Evolutionary conservation across 2,329 filamentous ascomycete genomes (phyloP).

Genomic region (Byssochlamys sp.): DNA sequence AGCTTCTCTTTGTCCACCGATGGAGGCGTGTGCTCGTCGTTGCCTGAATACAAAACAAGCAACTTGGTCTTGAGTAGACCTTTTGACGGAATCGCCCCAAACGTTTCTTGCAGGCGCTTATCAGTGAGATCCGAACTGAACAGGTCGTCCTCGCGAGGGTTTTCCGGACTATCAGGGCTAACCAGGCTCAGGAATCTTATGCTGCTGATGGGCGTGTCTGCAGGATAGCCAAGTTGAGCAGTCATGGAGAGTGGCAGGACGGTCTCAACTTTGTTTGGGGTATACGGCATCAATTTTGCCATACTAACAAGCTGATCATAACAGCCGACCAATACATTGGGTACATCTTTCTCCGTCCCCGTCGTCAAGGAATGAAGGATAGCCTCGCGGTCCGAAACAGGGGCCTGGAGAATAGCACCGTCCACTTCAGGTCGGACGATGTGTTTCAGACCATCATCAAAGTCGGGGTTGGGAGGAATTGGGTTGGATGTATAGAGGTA

Average conservation of each 20-base stretch:
- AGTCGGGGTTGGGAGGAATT: conserved; percentile 17
- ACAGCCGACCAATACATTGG: conserved; percentile 10
- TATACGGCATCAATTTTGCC: conserved; percentile 17
- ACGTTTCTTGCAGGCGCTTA: conserved; percentile 51
- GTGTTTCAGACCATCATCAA: conserved; percentile 18
- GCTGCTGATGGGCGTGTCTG: conserved; percentile 43
- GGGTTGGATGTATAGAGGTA: conserved; percentile 45
- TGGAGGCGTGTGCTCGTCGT: conserved; percentile 36
- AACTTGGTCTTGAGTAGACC: conserved; percentile 31
- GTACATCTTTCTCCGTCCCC: conserved; percentile 6
- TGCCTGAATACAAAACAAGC: conserved; percentile 38
- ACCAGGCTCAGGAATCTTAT: conserved; percentile 50
- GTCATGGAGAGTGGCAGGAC: conserved; percentile 28
- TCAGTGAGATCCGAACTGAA: conserved; percentile 71
- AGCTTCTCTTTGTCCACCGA: conserved; percentile 38
- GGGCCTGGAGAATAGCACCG: conserved; percentile 69
- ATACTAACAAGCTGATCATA: conserved; percentile 27
- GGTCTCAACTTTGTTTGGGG: conserved; percentile 14
- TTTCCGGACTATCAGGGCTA: conserved; percentile 41
- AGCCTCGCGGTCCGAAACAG: conserved; percentile 67
- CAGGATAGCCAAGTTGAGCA: conserved; percentile 20
- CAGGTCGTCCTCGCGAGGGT: conserved; percentile 68
- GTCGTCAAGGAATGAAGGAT: conserved; percentile 29
- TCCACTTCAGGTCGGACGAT: conserved; percentile 49
- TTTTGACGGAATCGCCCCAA: conserved; percentile 42